Evolutionary conservation across 371 early-diverging fungal species (phyloP).

Genomic region (Rhizopus microsporus): DNA sequence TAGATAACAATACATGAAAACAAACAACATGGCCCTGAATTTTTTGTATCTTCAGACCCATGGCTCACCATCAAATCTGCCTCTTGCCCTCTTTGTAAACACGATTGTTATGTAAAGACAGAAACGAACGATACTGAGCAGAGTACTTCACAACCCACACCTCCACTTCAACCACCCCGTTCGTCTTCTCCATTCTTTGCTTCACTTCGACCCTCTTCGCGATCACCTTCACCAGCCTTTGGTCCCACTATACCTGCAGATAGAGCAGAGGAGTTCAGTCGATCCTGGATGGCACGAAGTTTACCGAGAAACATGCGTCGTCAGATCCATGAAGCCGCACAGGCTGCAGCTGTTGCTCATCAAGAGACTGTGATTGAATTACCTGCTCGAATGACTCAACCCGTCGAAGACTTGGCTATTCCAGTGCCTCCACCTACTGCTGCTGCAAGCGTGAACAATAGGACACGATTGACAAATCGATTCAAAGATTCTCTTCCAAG

Average conservation of each 20-base stretch:
- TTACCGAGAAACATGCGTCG: conserved; percentile 52
- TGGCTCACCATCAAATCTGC: conserved; percentile 60
- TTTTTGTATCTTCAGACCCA: conserved; percentile 34
- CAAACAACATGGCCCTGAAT: too few relatives aligned
- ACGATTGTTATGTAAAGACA: conserved; percentile 39
- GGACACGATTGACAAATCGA: background rate
- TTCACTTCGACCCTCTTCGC: conserved; percentile 10
- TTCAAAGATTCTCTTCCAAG: background rate
- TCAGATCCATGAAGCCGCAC: conserved; percentile 38
- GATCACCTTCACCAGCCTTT: conserved; percentile 34
- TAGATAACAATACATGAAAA: conserved; percentile 2
- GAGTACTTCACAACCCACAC: background rate
- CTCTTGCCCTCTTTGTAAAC: conserved; percentile 58
- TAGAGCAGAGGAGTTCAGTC: conserved; percentile 43
- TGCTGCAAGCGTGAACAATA: background rate
- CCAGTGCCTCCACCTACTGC: background rate
- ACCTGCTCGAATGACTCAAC: conserved; percentile 32
- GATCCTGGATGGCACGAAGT: conserved; percentile 50
- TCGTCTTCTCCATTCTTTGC: conserved; percentile 19
- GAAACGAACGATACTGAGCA: background rate
- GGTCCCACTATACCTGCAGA: conserved; percentile 49
- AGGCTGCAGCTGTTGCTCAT: conserved; percentile 17
- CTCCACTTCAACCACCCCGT: conserved; percentile 8
- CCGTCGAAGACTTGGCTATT: background rate
- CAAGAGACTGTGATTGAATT: conserved; percentile 26